A percentile compares a stretch with the other conserved stretches of the same genome.
phyloP scores from a whole-genome alignment of 2,329 filamentous ascomycete species.

The Paraphoma chrysanthemicola region DNA sequence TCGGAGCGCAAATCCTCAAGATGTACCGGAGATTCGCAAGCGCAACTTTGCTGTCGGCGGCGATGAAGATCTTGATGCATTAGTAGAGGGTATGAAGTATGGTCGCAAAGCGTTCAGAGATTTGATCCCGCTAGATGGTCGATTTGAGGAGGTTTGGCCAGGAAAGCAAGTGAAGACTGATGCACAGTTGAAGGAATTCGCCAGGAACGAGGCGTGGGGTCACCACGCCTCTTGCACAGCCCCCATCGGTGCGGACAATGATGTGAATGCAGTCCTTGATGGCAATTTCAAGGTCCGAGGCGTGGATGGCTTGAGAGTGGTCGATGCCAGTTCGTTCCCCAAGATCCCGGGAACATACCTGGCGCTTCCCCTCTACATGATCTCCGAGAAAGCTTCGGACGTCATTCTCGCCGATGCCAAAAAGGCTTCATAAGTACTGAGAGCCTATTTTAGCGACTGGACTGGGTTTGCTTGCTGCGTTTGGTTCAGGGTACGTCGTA shows the following conservation, averaged over 20 bases:
- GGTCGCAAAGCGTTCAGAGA: conserved; percentile 53
- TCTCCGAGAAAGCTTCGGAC: conserved; percentile 68
- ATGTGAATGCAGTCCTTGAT: conserved; percentile 61
- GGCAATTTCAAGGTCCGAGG: conserved; percentile 61
- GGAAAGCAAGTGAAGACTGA: conserved; percentile 54
- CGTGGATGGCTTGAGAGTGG: conserved; percentile 60
- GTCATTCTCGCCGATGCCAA: conserved; percentile 53
- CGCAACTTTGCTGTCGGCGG: conserved; percentile 23
- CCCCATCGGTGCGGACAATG: conserved; percentile 60
- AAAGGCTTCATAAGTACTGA: background rate
- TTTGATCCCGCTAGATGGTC: conserved; percentile 51
- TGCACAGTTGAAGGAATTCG: conserved; percentile 49
- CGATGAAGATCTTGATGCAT: conserved; percentile 56
- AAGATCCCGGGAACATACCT: conserved; percentile 60
- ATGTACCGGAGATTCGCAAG: conserved; percentile 63
- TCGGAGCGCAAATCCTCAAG: conserved; percentile 65
- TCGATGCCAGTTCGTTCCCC: conserved; percentile 41
- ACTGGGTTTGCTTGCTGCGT: too few relatives aligned
- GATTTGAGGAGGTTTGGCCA: conserved; percentile 58
- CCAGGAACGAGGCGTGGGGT: conserved; percentile 46
- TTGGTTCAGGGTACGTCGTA: too few relatives aligned
- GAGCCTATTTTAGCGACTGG: too few relatives aligned
- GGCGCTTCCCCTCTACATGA: conserved; percentile 61
- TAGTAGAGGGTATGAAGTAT: conserved; percentile 63
- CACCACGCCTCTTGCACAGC: conserved; percentile 66